Percentiles rank a stretch among this genome's conserved stretches.
These are phyloP conservation scores for Kodamaea fungicola DNA, from an alignment of 1,139 yeast genomes.

Conservation along the genomic window DNA sequence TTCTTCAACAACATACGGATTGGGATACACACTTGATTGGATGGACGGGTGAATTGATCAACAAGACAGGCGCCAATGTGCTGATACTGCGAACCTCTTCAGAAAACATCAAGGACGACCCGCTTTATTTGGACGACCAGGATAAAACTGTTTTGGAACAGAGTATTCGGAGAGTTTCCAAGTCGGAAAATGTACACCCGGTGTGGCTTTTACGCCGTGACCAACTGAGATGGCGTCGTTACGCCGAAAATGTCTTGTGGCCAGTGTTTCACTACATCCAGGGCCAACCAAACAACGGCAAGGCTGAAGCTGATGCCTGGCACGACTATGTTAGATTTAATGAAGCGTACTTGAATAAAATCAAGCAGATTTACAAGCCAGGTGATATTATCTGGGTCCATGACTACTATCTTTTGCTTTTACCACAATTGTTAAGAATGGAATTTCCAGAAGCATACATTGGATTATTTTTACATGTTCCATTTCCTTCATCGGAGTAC, in stretches of 20 bases:
- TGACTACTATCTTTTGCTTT: conserved; percentile 79
- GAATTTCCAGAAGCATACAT: conserved; percentile 75
- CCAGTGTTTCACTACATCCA: conserved; percentile 92
- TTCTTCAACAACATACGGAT: conserved; percentile 59
- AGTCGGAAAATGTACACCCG: conserved; percentile 63
- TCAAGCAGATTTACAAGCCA: conserved; percentile 68
- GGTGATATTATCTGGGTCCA: conserved; percentile 97
- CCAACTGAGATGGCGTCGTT: conserved; percentile 76
- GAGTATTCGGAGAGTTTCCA: conserved; percentile 41
- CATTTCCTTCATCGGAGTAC: conserved; percentile 95
- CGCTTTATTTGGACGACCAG: conserved; percentile 54
- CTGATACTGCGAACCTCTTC: conserved; percentile 13
- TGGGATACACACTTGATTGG: conserved; percentile 91
- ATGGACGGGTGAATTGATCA: conserved; percentile 89
- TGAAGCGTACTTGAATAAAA: conserved; percentile 82
- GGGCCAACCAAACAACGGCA: conserved; percentile 61
- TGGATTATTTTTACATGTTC: conserved; percentile 82
- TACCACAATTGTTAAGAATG: conserved; percentile 86
- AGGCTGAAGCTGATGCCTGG: conserved; percentile 80
- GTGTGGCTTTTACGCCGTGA: conserved; percentile 80
- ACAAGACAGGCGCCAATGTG: conserved; percentile 20
- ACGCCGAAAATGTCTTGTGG: conserved; percentile 91
- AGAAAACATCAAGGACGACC: conserved; percentile 47
- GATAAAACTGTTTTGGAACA: conserved; percentile 51
- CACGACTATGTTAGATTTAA: conserved; percentile 85